Base-by-base conservation (phyloP, 2,329 filamentous ascomycete genomes). In the Scytalidium lignicola region DNA sequence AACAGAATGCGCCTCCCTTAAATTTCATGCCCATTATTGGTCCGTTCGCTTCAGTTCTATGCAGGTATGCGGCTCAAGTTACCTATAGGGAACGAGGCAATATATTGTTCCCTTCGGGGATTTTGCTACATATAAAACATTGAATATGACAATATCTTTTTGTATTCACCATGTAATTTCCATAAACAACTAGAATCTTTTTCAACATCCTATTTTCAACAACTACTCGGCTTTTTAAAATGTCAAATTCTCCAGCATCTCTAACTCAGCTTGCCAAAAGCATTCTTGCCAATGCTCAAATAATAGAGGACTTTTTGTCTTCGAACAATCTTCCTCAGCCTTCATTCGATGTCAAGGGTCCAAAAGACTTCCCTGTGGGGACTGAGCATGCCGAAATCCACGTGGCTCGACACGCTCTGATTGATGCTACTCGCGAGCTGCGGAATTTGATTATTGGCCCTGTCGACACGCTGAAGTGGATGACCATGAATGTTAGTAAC, bases 401-500 rank as follows among this genome's bases (percentile, higher is more conserved):
- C 41, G 21, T 39, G 40, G 55, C 55, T 3, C 52, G 50, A 18
- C 21, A 19, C 5, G 39, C 29, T 13, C 37, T 49, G 3, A 28
- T 55, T 15, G 51, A 55, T 32, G 58, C 58, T 20, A 52, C 43
- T 2, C 41, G 46, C 1, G 57, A 60, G 43, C 52, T 60, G 26
- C 51, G 53, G 29, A 43, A 53, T 17, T 45, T 59, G n/a, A 42
- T 60, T 41, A 46, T 45, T 18, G 53, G 53, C 3, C 53, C 53
- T 19, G 19, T 46, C 4, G 53, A 37, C 15, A 37, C 10, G 5
- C 15, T 37, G 15, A 37, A 17, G 32, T 37, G 32, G 32, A 37
- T 37, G 32, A 37, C 15, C 15, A 37, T 37, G 32, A 37, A 37
- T 37, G 32, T 37, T 5, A 37, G 32, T 37, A n/a, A 26, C 23